Evolutionary conservation across 768 basidiomycete genomes (phyloP).

Genomic region (Tulasnella sp.): DNA sequence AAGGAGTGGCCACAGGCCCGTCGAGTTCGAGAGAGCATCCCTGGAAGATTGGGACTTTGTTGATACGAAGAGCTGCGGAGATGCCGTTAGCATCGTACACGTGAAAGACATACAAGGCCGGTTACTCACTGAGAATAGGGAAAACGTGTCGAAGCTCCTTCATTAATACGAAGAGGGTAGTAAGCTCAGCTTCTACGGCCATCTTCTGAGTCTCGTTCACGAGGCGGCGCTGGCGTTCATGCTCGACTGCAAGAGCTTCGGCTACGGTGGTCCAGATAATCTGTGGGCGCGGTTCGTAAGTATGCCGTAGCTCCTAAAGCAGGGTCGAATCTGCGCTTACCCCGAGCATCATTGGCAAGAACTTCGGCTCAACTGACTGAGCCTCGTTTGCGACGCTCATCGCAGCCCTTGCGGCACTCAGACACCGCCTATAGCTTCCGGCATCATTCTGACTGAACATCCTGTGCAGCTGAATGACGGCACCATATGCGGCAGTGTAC

Average conservation of each 20-base stretch:
- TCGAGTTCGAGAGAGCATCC: conserved; percentile 15
- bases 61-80: conserved; percentile 17
- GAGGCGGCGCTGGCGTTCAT: conserved; percentile 12
- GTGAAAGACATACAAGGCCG: background rate
- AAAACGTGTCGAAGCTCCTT: background rate
- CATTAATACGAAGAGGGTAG: conserved; percentile 5
- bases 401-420: background rate
- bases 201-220: background rate
- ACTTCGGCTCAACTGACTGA: background rate
- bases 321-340: background rate
- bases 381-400: background rate
- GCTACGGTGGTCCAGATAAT: conserved; percentile 16
- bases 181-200: conserved; percentile 8
- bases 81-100: background rate
- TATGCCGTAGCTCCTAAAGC: background rate
- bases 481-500: conserved; percentile 13
- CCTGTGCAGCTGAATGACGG: conserved; percentile 9
- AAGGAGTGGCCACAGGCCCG: background rate
- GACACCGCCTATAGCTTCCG: conserved; percentile 15
- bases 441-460: conserved; percentile 14
- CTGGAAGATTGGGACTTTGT: conserved; percentile 18
- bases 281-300: background rate
- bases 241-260: conserved; percentile 16
- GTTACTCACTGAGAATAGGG: conserved; percentile 15
- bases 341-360: conserved; percentile 15